Base-by-base conservation (phyloP, 495 filamentous ascomycete genomes). In the Daldinia concentrica region DNA sequence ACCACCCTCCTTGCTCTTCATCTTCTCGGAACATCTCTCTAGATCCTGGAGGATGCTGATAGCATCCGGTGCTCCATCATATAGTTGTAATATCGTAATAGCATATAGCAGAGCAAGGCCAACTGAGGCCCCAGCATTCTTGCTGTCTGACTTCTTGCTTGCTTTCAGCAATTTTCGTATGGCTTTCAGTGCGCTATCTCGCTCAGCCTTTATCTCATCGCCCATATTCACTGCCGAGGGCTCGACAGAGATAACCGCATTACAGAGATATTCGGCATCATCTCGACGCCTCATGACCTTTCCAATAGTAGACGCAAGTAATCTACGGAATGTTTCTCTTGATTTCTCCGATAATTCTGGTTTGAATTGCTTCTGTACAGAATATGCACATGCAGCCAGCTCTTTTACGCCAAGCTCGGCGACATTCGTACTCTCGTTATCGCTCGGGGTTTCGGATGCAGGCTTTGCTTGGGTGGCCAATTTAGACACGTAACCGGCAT, bases 31-130 rank as follows among this genome's bases (percentile, higher is more conserved):
- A 77, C 89, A 92, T 48, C 88, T 82, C 54, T 90, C 86, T 9
- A 97, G 78, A 72, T 97, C 93, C 17, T 90, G 86, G 6, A 95
- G 84, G 67, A 94, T 88, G 3, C 85, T 86, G 1, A 93, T 83
- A 6, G 94, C 92, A 71, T 98, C 95, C 0, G 91, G 85, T 63
- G 96, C 93, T 19, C 91, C 92, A 73, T 93, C 91, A 80, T 95
- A 95, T n/a, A 97, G 85, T 74, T 97, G 92, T 32, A 98, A 79
- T 54, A 98, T 87, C 1, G 91, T 90, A 62, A 97, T 84, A n/a
- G 92, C 91, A 78, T 95, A 94, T 7, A 98, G 83, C 7, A 98
- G 84, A 48, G 90, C 89, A 67, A 97, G 90, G 0, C 92, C 91
- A 41, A 88, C 81, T 78, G 74, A 57, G 76, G 80, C 34, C 60